Conservation (phyloP, 257 asterid species). For the Forsythia suspensa region DNA sequence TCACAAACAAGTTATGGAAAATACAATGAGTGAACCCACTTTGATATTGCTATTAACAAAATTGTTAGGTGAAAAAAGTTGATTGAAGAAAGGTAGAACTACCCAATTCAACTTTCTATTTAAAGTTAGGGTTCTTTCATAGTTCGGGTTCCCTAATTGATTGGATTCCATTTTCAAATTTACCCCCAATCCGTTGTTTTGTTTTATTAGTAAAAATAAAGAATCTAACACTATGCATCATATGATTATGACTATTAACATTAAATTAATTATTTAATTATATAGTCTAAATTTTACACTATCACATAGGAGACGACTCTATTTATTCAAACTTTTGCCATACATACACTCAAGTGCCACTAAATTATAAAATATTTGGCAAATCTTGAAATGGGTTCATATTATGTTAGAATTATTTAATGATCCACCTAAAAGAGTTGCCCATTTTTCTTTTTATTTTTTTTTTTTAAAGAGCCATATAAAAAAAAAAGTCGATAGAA, state of each 20-base stretch:
- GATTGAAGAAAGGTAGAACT: slow-evolving; percentile 23
- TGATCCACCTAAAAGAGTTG: too few relatives aligned
- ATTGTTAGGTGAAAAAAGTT: slow-evolving; percentile 23
- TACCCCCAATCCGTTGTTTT: slow-evolving; percentile 16
- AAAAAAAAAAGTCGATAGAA: too few relatives aligned
- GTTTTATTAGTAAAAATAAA: neutral
- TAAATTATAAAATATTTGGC: too few relatives aligned
- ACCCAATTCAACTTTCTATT: slow-evolving; percentile 28
- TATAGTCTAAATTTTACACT: too few relatives aligned
- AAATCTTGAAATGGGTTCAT: too few relatives aligned
- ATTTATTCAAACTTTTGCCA: too few relatives aligned
- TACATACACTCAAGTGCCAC: too few relatives aligned
- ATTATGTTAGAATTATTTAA: too few relatives aligned
- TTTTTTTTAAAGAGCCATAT: too few relatives aligned
- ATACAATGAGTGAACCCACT: slow-evolving; percentile 35
- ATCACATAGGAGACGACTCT: too few relatives aligned
- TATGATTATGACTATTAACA: neutral
- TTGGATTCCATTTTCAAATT: slow-evolving; percentile 34
- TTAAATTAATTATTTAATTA: neutral
- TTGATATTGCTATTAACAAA: slow-evolving; percentile 14
- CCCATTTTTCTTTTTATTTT: too few relatives aligned
- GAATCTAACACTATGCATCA: slow-evolving; percentile 32
- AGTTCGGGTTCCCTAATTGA: slow-evolving; percentile 3
- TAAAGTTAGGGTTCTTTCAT: slow-evolving; percentile 2
- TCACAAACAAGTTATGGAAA: slow-evolving; percentile 38